Evolutionary conservation across 768 basidiomycete species (phyloP).

Genomic region (Phanerochaete carnosa): DNA sequence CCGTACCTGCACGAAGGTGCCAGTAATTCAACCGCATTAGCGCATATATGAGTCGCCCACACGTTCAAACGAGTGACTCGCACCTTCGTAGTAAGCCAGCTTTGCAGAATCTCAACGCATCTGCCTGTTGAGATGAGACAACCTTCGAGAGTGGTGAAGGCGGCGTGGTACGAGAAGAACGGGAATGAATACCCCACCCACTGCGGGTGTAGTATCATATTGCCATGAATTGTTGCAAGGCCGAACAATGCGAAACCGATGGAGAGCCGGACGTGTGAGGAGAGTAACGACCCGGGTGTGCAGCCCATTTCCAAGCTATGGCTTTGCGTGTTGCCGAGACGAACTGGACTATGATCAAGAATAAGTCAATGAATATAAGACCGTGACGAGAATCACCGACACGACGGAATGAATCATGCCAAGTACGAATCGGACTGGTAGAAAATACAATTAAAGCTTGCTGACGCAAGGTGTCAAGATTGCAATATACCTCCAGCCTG

Average conservation of each 20-base stretch:
- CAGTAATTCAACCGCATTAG: conserved; percentile 2
- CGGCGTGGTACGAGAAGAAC: conserved; percentile 16
- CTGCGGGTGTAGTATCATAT: conserved; percentile 12
- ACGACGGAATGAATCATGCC: conserved; percentile 19
- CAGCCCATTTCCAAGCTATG: conserved; percentile 7
- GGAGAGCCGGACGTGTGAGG: conserved; percentile 18
- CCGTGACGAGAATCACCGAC: conserved; percentile 8
- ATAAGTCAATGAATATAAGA: background rate
- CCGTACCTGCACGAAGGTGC: background rate
- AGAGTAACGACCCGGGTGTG: conserved; percentile 10
- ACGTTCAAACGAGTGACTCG: conserved; percentile 17
- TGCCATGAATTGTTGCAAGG: conserved; percentile 13
- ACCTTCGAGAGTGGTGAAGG: conserved; percentile 18
- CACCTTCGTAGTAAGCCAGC: background rate
- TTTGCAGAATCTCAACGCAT: background rate
- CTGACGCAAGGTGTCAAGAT: background rate
- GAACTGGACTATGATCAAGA: conserved; percentile 3
- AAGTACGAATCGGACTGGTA: conserved; percentile 15
- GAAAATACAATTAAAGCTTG: background rate
- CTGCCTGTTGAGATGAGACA: conserved; percentile 2
- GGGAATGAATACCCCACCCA: conserved; percentile 11
- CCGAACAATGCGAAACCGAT: conserved; percentile 18
- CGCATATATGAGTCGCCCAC: conserved; percentile 7
- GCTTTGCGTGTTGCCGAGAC: conserved; percentile 11
- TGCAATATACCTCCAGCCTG: conserved; percentile 17